phyloP scores from a whole-genome alignment of 805 yeast species.

The Scheffersomyces coipomensis region DNA sequence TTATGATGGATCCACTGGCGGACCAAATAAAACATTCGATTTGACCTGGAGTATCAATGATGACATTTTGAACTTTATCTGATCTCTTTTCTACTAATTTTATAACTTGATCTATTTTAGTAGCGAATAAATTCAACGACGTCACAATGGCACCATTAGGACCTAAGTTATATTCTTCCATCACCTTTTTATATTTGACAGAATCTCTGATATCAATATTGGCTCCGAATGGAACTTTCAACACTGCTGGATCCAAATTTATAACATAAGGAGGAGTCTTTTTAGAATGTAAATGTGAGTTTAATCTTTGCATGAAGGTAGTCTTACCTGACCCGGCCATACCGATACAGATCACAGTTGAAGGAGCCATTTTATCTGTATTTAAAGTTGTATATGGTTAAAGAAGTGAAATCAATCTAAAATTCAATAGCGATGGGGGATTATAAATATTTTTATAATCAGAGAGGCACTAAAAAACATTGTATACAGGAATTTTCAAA shows the following conservation, averaged over 20 bases:
- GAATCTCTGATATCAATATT: slow-evolving; percentile 96
- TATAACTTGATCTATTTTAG: slow-evolving; percentile 95
- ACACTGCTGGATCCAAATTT: slow-evolving; percentile 94
- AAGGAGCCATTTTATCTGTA: slow-evolving; percentile 22
- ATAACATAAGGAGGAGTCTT: slow-evolving; percentile 84
- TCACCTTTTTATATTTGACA: slow-evolving; percentile 90
- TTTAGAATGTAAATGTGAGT: slow-evolving; percentile 78
- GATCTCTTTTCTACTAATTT: slow-evolving; percentile 78
- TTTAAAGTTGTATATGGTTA: background rate
- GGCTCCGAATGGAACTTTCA: slow-evolving; percentile 89
- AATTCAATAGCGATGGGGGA: no score
- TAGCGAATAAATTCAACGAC: slow-evolving; percentile 84
- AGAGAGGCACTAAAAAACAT: no score
- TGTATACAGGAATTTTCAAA: no score
- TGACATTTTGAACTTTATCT: slow-evolving; percentile 58
- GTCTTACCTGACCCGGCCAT: slow-evolving; percentile 85
- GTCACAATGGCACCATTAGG: slow-evolving; percentile 99
- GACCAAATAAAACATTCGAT: slow-evolving; percentile 98
- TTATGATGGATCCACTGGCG: slow-evolving; percentile 94
- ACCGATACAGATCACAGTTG: slow-evolving; percentile 47
- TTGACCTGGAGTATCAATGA: slow-evolving; percentile 98
- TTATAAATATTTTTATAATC: slow-evolving; percentile 1
- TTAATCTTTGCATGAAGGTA: slow-evolving; percentile 93
- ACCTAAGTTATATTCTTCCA: slow-evolving; percentile 93
- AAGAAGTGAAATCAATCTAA: no score